Percentiles rank a stretch among this genome's conserved stretches.
These are phyloP conservation scores for Corinectria fuckeliana DNA, from an alignment of 2,329 filamentous ascomycete species.

Conservation along the genomic window DNA sequence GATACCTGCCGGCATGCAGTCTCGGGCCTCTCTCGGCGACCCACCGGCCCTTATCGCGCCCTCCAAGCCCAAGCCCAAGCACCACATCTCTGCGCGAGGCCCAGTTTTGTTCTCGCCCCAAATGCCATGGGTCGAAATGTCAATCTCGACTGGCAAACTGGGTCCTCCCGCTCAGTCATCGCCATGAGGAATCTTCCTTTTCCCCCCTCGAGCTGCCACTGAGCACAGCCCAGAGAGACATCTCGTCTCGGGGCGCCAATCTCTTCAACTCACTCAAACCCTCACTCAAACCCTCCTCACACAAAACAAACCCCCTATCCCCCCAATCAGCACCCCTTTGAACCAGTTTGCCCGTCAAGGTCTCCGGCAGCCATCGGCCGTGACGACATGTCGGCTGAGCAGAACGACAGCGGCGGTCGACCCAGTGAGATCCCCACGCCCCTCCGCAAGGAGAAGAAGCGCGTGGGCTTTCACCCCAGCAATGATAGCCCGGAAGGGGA, in stretches of 20 bases:
- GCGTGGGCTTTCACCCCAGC: conserved; percentile 47
- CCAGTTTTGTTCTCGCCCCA: conserved; percentile 39
- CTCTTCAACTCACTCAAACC: conserved; percentile 19
- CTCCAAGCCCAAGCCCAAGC: conserved; percentile 25
- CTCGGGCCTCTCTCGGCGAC: conserved; percentile 42
- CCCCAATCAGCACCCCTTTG: not conserved
- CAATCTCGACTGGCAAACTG: conserved; percentile 27
- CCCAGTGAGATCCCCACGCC: conserved; percentile 42
- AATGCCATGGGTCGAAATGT: conserved; percentile 21
- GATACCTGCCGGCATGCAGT: conserved; percentile 26
- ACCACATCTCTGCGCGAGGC: conserved; percentile 27
- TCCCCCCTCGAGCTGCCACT: conserved; percentile 19
- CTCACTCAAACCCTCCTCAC: not conserved
- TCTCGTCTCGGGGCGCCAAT: conserved; percentile 19
- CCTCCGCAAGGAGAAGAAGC: conserved; percentile 48
- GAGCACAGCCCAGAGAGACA: conserved; percentile 26
- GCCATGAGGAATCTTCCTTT: conserved; percentile 29
- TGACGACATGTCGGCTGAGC: conserved; percentile 32
- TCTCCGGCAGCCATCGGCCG: conserved; percentile 4
- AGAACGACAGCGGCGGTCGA: conserved; percentile 38
- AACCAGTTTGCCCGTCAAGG: not conserved
- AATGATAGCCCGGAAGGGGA: conserved; percentile 32
- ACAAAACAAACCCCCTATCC: not conserved
- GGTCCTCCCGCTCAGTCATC: conserved; percentile 20
- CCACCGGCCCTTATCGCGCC: conserved; percentile 39